Evolutionary conservation across 495 filamentous ascomycete genomes (phyloP).

Genomic region (Delitschia confertaspora): DNA sequence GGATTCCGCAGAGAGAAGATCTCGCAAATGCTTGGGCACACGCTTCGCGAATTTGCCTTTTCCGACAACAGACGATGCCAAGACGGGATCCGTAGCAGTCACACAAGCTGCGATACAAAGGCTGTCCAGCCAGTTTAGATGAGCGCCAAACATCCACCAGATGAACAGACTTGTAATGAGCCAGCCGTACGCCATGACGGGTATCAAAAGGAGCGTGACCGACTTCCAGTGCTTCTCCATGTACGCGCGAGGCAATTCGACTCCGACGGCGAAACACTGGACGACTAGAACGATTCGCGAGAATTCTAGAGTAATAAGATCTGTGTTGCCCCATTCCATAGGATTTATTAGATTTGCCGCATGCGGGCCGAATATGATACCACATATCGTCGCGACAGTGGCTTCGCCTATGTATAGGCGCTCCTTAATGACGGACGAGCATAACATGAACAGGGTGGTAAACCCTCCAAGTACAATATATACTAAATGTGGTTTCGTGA

Average conservation of each 20-base stretch:
- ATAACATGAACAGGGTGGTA: conserved; percentile 96
- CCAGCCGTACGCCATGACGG: conserved; percentile 98
- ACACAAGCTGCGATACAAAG: conserved; percentile 85
- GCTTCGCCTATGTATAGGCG: conserved; percentile 98
- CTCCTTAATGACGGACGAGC: conserved; percentile 96
- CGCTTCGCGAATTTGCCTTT: conserved; percentile 98
- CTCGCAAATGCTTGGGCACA: conserved; percentile 93
- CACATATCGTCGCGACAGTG: conserved; percentile 89
- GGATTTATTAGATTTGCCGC: conserved; percentile 88
- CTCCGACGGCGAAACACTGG: conserved; percentile 98
- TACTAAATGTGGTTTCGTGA: conserved; percentile 94
- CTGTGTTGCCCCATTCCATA: conserved; percentile 76
- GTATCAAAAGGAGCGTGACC: conserved; percentile 76
- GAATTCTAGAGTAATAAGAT: conserved; percentile 94
- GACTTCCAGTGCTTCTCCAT: conserved; percentile 99
- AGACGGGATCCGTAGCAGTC: conserved; percentile 93
- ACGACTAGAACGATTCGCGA: conserved; percentile 96
- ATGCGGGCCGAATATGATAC: conserved; percentile 95
- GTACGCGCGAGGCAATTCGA: conserved; percentile 93
- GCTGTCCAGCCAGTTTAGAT: conserved; percentile 79
- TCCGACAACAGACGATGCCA: conserved; percentile 95
- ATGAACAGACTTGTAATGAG: conserved; percentile 89
- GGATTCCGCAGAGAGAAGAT: conserved; percentile 91
- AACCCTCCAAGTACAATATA: conserved; percentile 98
- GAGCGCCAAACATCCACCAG: conserved; percentile 76